Base-by-base conservation (phyloP, 2,329 filamentous ascomycete genomes). In the Monilinia polystroma region DNA sequence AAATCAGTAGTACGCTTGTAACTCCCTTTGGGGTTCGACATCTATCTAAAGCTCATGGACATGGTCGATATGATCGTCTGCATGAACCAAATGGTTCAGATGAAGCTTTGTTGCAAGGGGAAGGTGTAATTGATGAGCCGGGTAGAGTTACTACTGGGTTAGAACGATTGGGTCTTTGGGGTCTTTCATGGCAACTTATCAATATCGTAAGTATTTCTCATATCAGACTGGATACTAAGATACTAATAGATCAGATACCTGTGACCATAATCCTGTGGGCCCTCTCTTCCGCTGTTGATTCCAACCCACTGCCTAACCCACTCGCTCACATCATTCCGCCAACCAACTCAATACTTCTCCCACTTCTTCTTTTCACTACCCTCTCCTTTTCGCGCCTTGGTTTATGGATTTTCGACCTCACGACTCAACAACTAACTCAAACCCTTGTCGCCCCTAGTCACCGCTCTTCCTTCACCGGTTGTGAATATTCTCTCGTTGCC, bases 1-100 rank as follows among this genome's bases (percentile, higher is more conserved):
- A 86, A 70, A 77, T 86, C 16, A 81, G 79, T 20, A 83, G 82
- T 14, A 86, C 84, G 2, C 79, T 83, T 71, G 75, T 82, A 10
- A 84, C 83, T 0, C 84, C 84, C 0, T 73, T 78, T 20, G 76
- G 82, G 5, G 83, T 85, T 74, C 75, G 76, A 16, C 76, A 76
- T 62, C 70, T 79, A 1, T 72, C 71, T 5, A 75, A 72, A 49
- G 72, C 73, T 16, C 68, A 66, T 54, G 75, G 74, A 2, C 78
- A 77, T 68, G 72, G 73, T 1, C 66, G 69, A 23, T 73, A 67
- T 55, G 71, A 65, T 65, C 68, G 55, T 20, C 65, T 66, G 29
- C 20, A 38, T 29, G 18, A 12, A 45, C 35, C 35, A 4, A 20
- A 45, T 45, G 41, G 11, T 45, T 32, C 49, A 3, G 26, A 41